These are phyloP conservation scores for Phoma herbarum DNA, from an alignment of 2,329 filamentous ascomycete genomes.

Conservation along the genomic window DNA sequence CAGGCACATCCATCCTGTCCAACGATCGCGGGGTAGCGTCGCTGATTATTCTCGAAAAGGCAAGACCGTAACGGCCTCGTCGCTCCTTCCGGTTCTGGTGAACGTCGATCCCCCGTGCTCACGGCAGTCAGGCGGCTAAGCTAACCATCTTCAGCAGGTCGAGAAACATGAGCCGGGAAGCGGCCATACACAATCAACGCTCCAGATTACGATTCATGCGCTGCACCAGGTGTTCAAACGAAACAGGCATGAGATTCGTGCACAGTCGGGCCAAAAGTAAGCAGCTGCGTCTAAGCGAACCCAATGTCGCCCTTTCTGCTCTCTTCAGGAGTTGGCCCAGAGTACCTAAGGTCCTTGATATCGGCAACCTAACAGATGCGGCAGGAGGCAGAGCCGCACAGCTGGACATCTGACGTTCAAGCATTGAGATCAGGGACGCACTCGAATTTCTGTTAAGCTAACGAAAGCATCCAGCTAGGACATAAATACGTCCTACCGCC, in stretches of 20 bases:
- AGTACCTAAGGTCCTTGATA: slow-evolving; percentile 2
- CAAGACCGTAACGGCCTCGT: not conserved
- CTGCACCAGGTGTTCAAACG: slow-evolving; percentile 3
- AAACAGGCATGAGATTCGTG: slow-evolving; percentile 2
- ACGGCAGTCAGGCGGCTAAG: slow-evolving; percentile 14
- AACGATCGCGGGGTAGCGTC: slow-evolving; percentile 18
- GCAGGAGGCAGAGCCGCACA: slow-evolving; percentile 13
- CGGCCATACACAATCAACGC: not conserved
- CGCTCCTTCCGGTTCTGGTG: slow-evolving; percentile 19
- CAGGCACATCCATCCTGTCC: not conserved
- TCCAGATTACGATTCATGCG: slow-evolving; percentile 16
- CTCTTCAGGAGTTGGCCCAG: slow-evolving; percentile 9
- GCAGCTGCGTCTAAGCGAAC: slow-evolving; percentile 3
- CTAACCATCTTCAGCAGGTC: slow-evolving; percentile 23
- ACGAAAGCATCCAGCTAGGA: too few relatives aligned
- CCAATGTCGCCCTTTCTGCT: slow-evolving; percentile 20
- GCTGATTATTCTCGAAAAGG: slow-evolving; percentile 9
- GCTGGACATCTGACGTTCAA: not conserved
- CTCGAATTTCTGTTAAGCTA: not conserved
- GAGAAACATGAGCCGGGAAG: not conserved
- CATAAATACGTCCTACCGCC: slow-evolving; percentile 12
- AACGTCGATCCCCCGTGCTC: slow-evolving; percentile 17
- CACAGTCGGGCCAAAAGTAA: slow-evolving; percentile 3
- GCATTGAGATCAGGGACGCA: not conserved
- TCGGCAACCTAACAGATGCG: slow-evolving; percentile 10